Base-by-base conservation (phyloP, 441 rosid species). In the Corymbia citriodora region DNA sequence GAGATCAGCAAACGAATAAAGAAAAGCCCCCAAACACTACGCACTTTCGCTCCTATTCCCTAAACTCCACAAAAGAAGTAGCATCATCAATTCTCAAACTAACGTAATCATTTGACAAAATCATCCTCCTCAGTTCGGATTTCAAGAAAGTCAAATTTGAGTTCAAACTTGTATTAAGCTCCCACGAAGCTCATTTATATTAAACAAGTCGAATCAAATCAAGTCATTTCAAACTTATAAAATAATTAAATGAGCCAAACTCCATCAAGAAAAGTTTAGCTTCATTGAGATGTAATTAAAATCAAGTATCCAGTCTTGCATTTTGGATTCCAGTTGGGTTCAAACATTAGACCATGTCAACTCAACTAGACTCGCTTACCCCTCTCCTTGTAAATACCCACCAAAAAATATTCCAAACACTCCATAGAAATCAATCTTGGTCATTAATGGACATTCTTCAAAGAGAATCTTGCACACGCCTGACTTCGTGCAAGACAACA, bases 71-170 rank as follows among this genome's bases (percentile, higher is more conserved):
- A 15, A 65, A 65, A 21, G 15, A 68, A 65, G 40, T 4, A 27
- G 0, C 68, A 68, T 15, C 40, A 68, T 0, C 74, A 68, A 36
- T n/a, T 10, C 40, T 15, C 33, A 40, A 0, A 65, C 11, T 2
- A 65, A 65, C 1, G 63, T 65, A 14, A 15, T 1, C 19, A 14
- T n/a, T n/a, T n/a, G 19, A 65, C 36, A n/a, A 65, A 65, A n/a
- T 65, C 74, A 10, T n/a, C 36, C 10, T 65, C 36, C 2, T 65
- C 74, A 4, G 6, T 68, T 68, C 3, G 6, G 40, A 31, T 31
- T 2, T 31, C 0, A 31, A 2, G 6, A 68, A 31, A 31, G 12
- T 16, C 23, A 2, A 31, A 4, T 68, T 16, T 31, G 23, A 4
- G 79, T 23, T 68, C 11, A 68, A 9, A 0, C 21, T 2, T n/a